A percentile compares a stretch with the other conserved stretches of the same genome.
Evolutionary conservation across 2,329 filamentous ascomycete genomes (phyloP).

Genomic region (Fusarium falciforme): DNA sequence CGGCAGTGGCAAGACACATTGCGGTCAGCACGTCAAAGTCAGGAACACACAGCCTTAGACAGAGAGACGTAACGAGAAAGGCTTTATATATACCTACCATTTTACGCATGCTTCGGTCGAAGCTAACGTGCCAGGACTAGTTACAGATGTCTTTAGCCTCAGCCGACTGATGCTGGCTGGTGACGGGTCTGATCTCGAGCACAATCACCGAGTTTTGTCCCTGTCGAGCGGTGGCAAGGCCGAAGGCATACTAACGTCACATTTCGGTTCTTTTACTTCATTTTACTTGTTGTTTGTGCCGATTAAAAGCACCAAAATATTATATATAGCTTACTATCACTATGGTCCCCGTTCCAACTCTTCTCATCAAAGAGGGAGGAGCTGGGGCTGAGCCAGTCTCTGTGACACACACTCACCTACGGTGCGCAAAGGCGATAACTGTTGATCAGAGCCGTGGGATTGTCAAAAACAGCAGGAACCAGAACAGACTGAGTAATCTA

Average conservation of each 20-base stretch:
- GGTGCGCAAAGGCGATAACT: not conserved
- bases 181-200: not conserved
- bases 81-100: not conserved
- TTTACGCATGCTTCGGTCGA: not conserved
- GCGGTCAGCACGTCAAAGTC: not conserved
- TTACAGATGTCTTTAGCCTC: not conserved
- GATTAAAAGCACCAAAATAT: not conserved
- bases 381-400: not conserved
- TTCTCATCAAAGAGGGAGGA: no score
- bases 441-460: not conserved
- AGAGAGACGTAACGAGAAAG: not conserved
- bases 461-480: not conserved
- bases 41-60: not conserved
- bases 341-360: not conserved
- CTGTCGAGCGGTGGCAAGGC: not conserved
- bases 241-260: not conserved
- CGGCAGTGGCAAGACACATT: not conserved
- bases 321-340: not conserved
- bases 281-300: not conserved
- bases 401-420: not conserved
- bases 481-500: not conserved
- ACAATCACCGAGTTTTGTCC: not conserved
- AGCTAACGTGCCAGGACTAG: not conserved
- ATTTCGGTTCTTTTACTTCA: not conserved
- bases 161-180: not conserved